Conservation (phyloP, 176 grass and related monocot genomes). For the Eragrostis nindensis region DNA sequence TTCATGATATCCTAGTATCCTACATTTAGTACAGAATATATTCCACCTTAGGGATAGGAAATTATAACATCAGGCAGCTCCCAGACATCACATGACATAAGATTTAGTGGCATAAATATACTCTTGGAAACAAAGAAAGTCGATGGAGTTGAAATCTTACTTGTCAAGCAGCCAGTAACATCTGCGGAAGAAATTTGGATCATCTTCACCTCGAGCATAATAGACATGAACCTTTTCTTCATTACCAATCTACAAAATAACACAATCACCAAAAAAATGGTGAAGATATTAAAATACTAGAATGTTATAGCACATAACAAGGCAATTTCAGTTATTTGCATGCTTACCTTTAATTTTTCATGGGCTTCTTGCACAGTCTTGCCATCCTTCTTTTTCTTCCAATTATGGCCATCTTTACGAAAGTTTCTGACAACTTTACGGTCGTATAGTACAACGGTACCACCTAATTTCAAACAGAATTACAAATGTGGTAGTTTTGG, state of each 20-base stretch:
- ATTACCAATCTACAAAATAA: slow-evolving; percentile 79
- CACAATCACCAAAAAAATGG: slow-evolving; percentile 37
- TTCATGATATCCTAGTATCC: slow-evolving; percentile 26
- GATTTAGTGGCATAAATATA: slow-evolving; percentile 6
- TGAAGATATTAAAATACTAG: slow-evolving; percentile 6
- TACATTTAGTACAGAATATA: slow-evolving; percentile 22
- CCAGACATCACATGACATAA: slow-evolving; percentile 23
- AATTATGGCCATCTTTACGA: slow-evolving; percentile 92
- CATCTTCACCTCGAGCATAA: slow-evolving; percentile 95
- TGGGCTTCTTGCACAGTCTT: slow-evolving; percentile 98
- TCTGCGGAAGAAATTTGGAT: slow-evolving; percentile 91
- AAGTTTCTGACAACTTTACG: slow-evolving; percentile 94
- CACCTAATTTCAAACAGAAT: slow-evolving; percentile 57
- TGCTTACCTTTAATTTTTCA: slow-evolving; percentile 89
- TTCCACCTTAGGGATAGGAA: slow-evolving; percentile 23
- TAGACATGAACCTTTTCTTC: slow-evolving; percentile 97
- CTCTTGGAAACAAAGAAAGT: slow-evolving; percentile 28
- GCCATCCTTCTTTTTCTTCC: slow-evolving; percentile 99
- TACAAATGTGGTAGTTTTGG: not conserved
- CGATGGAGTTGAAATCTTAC: slow-evolving; percentile 45
- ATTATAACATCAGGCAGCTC: not conserved
- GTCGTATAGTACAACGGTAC: slow-evolving; percentile 84
- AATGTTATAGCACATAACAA: slow-evolving; percentile 18
- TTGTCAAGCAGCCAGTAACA: slow-evolving; percentile 99
- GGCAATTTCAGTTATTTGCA: slow-evolving; percentile 28